Base-by-base conservation (phyloP, 108 stramenopile genomes). In the Cyclotella baltica region DNA sequence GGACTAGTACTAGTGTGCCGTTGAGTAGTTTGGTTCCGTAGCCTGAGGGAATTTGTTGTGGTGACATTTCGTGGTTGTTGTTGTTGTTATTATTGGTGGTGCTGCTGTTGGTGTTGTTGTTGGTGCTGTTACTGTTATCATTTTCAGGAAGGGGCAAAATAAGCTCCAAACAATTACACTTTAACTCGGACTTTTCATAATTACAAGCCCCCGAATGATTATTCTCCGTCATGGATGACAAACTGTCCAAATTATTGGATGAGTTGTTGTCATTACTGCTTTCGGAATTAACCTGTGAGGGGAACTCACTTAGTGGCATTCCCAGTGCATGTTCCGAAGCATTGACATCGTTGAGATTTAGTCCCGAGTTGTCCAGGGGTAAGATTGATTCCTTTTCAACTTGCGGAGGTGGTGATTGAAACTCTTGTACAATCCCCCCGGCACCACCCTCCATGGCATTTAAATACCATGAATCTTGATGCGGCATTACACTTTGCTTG, bases 1-100 rank as follows among this genome's bases (percentile, higher is more conserved):
- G 83, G 10, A 92, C 82, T 22, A 87, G 75, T 22, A 92, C 78
- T 10, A 33, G 40, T 11, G 76, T 73, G 29, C 88, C 89, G 46
- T 90, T 76, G 1, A 86, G 83, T 1, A 83, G 64, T 35, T 83
- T 83, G 20, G 63, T 76, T 50, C 81, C 81, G 62, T 48, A 72
- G 19, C 81, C 81, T 22, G 71, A 64, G n/a, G n/a, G n/a, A n/a
- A n/a, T n/a, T n/a, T n/a, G n/a, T n/a, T n/a, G n/a, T n/a, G n/a
- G n/a, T n/a, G n/a, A n/a, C n/a, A n/a, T n/a, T n/a, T n/a, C n/a
- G n/a, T n/a, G n/a, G n/a, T n/a, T n/a, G n/a, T n/a, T n/a, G n/a
- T n/a, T n/a, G n/a, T n/a, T n/a, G n/a, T n/a, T n/a, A n/a, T n/a
- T n/a, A n/a, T n/a, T n/a, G n/a, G n/a, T n/a, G n/a, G n/a, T n/a